Percentiles rank a stretch among this genome's conserved stretches.
These are phyloP conservation scores for Ambrosia hybrid DNA, from an alignment of 140 eudicot species.

Conservation along the genomic window DNA sequence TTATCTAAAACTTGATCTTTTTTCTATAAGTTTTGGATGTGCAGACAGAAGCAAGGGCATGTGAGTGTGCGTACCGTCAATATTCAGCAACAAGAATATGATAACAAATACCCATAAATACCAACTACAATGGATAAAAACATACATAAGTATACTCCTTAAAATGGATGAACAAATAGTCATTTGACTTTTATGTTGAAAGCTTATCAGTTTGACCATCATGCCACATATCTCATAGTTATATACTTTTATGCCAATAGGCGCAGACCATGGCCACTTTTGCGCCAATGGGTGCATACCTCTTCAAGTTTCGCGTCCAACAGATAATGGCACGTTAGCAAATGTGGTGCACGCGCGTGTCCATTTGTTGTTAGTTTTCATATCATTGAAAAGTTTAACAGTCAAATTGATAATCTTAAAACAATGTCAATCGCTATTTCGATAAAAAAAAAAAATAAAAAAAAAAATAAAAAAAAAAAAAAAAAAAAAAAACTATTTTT, in stretches of 20 bases:
- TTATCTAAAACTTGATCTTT: not conserved
- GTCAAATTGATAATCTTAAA: not conserved
- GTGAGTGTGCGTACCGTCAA: slow-evolving; percentile 48
- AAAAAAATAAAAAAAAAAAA: too few species aligned
- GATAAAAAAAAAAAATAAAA: too few species aligned
- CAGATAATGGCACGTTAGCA: too few species aligned
- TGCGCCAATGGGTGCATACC: not conserved
- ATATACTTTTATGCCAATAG: not conserved
- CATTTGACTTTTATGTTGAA: not conserved
- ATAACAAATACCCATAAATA: slow-evolving; percentile 74
- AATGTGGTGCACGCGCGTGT: not conserved
- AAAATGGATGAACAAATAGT: not conserved
- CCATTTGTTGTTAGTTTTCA: not conserved
- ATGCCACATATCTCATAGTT: not conserved
- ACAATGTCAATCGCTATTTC: too few species aligned
- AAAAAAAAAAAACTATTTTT: too few species aligned
- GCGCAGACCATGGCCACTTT: not conserved
- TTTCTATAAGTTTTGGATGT: not conserved
- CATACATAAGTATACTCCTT: not conserved
- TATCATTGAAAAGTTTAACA: not conserved
- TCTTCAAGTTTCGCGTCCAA: too few species aligned
- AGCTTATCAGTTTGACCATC: not conserved
- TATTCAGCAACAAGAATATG: slow-evolving; percentile 73
- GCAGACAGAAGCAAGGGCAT: not conserved
- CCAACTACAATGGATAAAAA: slow-evolving; percentile 60